Evolutionary conservation across 2,329 filamentous ascomycete species (phyloP), one percentile per base, ranked within the genome.

Genomic region (Corynespora cassiicola): DNA sequence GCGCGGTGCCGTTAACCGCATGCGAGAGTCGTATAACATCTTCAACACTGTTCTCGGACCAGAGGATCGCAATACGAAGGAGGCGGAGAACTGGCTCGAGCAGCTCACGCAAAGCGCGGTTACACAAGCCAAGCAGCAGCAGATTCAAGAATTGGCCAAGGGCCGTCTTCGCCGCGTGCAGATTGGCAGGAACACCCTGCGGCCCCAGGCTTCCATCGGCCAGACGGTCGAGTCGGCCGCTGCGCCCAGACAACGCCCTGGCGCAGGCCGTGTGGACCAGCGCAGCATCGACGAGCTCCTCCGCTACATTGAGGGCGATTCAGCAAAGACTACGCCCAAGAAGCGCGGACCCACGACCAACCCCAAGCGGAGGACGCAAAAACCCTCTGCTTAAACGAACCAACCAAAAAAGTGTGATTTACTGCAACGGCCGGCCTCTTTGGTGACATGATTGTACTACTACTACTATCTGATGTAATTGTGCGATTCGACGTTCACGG

Each of bases 21-120:
- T 99, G 94, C 88, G 90, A 45, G 91, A 96, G 69, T 94, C 90
- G 29, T 96, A 91, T 76, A 96, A 87, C 72, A 95, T 96, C 66
- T 99, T 99, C 84, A 82, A 91, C 49, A 75, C 78, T 41, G 84
- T 94, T 61, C 85, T 99, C 5, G 94, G 94, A 18, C 76, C 90
- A 2, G 85, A 95, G 24, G 91, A 97, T 70, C 90, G 91, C 70
- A 97, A 99, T 76, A 99, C 94, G 48, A 96, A 96, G 76, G 94
- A 99, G 69, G 92, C 94, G 2, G 91, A 96, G 75, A 88, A 82
- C 62, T 99, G 94, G 94, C 82, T 97, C 16, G 90, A 96, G 71
- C 91, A 96, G 70, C 81, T 99, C 42, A 97, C 92, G 1, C 88
- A 95, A 70, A 96, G 95, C 60, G 94, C 94, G 28, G 94, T 99